Conservation (phyloP, 1,284 basidiomycete species). For the Cronartium quercuum region DNA sequence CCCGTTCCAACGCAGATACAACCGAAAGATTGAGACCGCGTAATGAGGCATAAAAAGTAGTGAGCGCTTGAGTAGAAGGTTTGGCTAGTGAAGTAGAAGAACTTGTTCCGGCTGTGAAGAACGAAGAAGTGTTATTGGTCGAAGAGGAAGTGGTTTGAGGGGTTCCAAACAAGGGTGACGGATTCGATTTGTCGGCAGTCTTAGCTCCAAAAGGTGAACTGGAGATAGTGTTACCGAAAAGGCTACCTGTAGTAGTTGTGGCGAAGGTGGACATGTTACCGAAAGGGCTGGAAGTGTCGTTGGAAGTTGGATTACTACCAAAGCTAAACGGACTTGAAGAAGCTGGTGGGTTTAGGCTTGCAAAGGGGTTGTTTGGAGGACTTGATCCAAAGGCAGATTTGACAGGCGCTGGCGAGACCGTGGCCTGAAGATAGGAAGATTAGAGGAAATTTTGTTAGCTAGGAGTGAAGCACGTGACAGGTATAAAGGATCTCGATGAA, state of each 20-base stretch:
- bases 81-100: neutral
- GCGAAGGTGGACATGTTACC: neutral
- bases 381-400: neutral
- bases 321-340: neutral
- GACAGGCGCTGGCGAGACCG: neutral
- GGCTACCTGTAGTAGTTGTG: neutral
- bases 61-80: slow-evolving; percentile 4
- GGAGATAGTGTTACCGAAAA: neutral
- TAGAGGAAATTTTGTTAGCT: neutral
- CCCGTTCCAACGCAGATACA: slow-evolving; percentile 4
- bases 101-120: neutral
- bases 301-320: neutral
- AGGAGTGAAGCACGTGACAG: neutral
- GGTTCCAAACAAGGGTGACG: too few species aligned
- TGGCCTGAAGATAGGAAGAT: neutral
- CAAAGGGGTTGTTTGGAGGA: neutral
- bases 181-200: neutral
- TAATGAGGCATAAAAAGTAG: slow-evolving; percentile 18
- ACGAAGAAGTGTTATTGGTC: neutral
- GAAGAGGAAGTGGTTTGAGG: too few species aligned
- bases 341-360: neutral
- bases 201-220: neutral
- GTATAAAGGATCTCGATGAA: neutral
- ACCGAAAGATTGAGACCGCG: slow-evolving; percentile 27
- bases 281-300: neutral